Evolutionary conservation across 257 asterid species (phyloP), one percentile per base, ranked within the genome.

Genomic region (Rhazya stricta): DNA sequence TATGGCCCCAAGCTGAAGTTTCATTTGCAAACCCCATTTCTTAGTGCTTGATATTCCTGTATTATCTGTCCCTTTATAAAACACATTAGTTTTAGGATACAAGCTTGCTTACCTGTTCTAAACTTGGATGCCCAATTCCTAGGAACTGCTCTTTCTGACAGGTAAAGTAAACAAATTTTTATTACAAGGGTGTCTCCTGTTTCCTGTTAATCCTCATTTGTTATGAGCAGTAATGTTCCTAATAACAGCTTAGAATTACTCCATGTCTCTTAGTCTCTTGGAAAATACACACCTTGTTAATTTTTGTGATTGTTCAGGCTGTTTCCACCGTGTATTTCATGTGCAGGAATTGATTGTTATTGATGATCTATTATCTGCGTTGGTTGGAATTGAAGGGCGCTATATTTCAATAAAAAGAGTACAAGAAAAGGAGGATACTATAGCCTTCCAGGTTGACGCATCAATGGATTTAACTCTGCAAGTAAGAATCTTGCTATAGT

Each of bases 401-500:
- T 94, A 94, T 72, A 87, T 86, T 76, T 89, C 97, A 70, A 87
- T 92, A 61, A 89, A 79, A 79, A 84, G 81, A 80, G 86, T 80
- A 61, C 87, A 78, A 12, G 96, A 91, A 78, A 88, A 86, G 86
- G 96, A 83, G 73, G 86, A 88, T 79, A 43, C 30, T 78, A 77
- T 86, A 39, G 75, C 81, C 61, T 92, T 89, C 75, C 90, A 92
- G 67, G 91, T 91, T 73, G 99, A 92, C 69, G 88, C 97, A 60
- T 94, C 99, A 37, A 92, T 94, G 99, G 99, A 91, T 88, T 86
- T 94, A 80, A 85, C 94, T 57, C 96, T 94, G 86, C 99, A 92
- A 93, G 99, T 84, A 80, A 83, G 81, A 70, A 63, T 75, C 77
- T 2, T 62, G 69, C 69, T 78, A 60, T 54, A 42, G 61, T 71